Evolutionary conservation across 192 early-diverging fungal genomes (phyloP).

Genomic region (Funneliformis geosporum): DNA sequence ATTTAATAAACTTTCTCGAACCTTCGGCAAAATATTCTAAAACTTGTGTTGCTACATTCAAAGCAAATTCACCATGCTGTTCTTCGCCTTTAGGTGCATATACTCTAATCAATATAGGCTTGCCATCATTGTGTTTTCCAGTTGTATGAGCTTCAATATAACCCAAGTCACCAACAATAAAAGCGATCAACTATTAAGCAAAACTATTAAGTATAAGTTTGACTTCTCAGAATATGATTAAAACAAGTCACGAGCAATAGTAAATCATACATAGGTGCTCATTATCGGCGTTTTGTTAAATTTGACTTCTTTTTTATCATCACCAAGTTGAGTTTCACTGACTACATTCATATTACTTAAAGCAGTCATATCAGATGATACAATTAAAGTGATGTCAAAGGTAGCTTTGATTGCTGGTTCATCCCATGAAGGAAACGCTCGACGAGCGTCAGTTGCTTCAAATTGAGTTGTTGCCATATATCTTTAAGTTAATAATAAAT

Average conservation of each 20-base stretch:
- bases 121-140: conserved; percentile 64
- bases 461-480: conserved; percentile 94
- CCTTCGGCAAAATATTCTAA: conserved; percentile 64
- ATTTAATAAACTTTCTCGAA: not conserved
- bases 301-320: conserved; percentile 76
- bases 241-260: no score
- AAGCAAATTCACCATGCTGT: conserved; percentile 81
- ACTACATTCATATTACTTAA: conserved; percentile 92
- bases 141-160: conserved; percentile 81
- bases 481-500: conserved; percentile 36
- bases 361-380: conserved; percentile 73
- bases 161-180: conserved; percentile 89
- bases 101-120: conserved; percentile 79
- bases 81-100: conserved; percentile 81
- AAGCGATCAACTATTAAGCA: conserved; percentile 86
- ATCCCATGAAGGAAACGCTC: conserved; percentile 96
- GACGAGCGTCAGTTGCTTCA: conserved; percentile 88
- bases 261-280: conserved; percentile 80
- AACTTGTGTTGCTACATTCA: conserved; percentile 71
- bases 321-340: conserved; percentile 59
- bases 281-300: conserved; percentile 91
- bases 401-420: conserved; percentile 95
- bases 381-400: conserved; percentile 86
- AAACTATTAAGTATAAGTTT: no score
- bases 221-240: no score